Evolutionary conservation across 2,329 filamentous ascomycete genomes (phyloP), one percentile per base, ranked within the genome.

Genomic region (Epichloe uncinata): DNA sequence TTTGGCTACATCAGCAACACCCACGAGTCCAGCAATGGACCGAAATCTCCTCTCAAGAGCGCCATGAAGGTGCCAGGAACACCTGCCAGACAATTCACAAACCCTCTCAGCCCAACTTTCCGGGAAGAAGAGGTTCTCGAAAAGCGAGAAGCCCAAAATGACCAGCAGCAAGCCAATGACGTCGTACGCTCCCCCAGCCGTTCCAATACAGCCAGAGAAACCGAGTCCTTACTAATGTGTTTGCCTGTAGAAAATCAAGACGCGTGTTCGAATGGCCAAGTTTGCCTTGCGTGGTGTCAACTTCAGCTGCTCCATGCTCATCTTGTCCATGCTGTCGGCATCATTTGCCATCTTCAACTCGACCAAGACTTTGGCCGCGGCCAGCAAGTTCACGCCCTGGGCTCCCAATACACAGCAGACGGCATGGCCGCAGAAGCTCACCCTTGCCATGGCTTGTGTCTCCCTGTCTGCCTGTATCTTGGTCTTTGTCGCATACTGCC

Each of bases 251-350:
- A 94, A 86, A 84, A 80, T 95, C 66, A 97, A 96, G 72, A 84
- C 84, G 36, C 81, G 88, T 57, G 90, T 97, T 35, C 82, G 93
- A 44, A 76, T 97, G 68, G 93, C 91, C 58, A 98, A 98, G 73
- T 84, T 97, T 60, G 80, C 95, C 54, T 82, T 98, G n/a, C 85
- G 93, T 56, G 85, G 88, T 50, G 86, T 97, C 70, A 96, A 91
- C 75, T 97, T 98, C 68, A 89, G 87, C 67, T 98, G 93, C 74
- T 91, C 87, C 66, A 76, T 97, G 53, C 96, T 98, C 64, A 87
- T 98, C 56, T 78, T 98, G 51, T 76, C 89, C 54, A 91, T 98
- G 79, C 73, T 98, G 49, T 82, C 85, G 13, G 79, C 87, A n/a
- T 88, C 87, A 3, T 87, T 98, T 62, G 73, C 82, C 57, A 90